Conservation (phyloP, 2,329 filamentous ascomycete genomes). For the Paraphaeosphaeria sporulosa region DNA sequence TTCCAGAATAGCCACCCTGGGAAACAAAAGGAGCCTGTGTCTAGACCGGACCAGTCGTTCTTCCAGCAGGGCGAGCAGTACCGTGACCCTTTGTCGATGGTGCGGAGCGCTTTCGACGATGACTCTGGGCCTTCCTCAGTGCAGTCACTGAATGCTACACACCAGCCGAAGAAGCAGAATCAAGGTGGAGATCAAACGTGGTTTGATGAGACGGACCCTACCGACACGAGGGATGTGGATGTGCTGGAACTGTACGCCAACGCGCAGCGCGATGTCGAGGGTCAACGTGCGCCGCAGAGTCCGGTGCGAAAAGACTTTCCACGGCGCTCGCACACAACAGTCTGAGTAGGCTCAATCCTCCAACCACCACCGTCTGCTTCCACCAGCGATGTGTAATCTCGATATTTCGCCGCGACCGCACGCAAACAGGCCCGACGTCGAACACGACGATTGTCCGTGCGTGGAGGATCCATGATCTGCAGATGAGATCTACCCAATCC, state of each 20-base stretch:
- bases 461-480: neutral
- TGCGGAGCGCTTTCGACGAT: constrained; percentile 10
- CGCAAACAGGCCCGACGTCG: neutral
- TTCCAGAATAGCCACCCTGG: constrained; percentile 1
- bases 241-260: constrained; percentile 3
- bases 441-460: neutral
- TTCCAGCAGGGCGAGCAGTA: constrained; percentile 13
- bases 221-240: neutral
- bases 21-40: neutral
- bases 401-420: neutral
- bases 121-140: constrained; percentile 17
- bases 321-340: constrained; percentile 2
- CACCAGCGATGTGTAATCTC: neutral
- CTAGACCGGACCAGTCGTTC: neutral
- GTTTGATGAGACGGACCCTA: constrained; percentile 1
- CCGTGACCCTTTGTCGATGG: constrained; percentile 6
- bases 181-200: neutral
- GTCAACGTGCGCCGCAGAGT: neutral
- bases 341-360: neutral
- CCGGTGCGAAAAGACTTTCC: neutral
- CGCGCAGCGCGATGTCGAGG: constrained; percentile 11
- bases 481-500: neutral
- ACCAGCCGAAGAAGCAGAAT: constrained; percentile 1
- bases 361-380: neutral
- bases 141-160: neutral